Conservation (phyloP, 768 basidiomycete genomes). For the Sarcodon aspratus region DNA sequence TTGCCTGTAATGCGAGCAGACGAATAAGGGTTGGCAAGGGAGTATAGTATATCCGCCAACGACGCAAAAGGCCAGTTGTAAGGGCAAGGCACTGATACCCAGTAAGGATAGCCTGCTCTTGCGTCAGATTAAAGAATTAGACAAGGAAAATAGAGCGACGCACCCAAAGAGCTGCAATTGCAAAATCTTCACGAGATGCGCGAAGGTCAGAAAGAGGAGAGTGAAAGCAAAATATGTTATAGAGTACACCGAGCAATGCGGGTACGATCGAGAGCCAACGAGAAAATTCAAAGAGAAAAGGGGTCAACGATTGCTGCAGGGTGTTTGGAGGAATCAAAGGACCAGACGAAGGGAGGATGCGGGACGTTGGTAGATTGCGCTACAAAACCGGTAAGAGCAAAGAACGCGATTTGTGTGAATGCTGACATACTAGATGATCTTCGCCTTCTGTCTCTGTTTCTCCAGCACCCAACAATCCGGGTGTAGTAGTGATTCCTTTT, state of each 20-base stretch:
- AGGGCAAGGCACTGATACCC: slow-evolving; percentile 83
- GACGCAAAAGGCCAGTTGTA: slow-evolving; percentile 78
- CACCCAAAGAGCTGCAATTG: slow-evolving; percentile 67
- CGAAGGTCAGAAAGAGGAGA: slow-evolving; percentile 26
- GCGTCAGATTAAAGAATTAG: not conserved
- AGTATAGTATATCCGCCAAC: slow-evolving; percentile 89
- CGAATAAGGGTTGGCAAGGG: slow-evolving; percentile 83
- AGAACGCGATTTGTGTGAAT: not conserved
- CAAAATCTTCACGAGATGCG: slow-evolving; percentile 45
- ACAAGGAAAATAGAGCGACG: slow-evolving; percentile 8
- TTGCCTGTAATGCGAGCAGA: slow-evolving; percentile 84
- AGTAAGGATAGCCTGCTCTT: slow-evolving; percentile 62
- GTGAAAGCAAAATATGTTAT: slow-evolving; percentile 46
- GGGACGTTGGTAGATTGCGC: slow-evolving; percentile 57
- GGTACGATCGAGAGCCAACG: slow-evolving; percentile 66
- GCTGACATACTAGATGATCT: slow-evolving; percentile 44
- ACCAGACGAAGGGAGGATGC: slow-evolving; percentile 35
- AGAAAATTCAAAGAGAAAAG: slow-evolving; percentile 58
- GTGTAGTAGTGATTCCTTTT: slow-evolving; percentile 45
- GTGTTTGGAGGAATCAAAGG: slow-evolving; percentile 28
- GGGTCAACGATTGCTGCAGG: slow-evolving; percentile 37
- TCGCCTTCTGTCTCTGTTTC: slow-evolving; percentile 76
- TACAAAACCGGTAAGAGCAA: slow-evolving; percentile 26
- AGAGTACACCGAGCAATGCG: slow-evolving; percentile 52
- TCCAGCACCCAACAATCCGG: slow-evolving; percentile 48